phyloP scores from a whole-genome alignment of 2,329 filamentous ascomycete species.

The Fusarium tanahbumbuense region DNA sequence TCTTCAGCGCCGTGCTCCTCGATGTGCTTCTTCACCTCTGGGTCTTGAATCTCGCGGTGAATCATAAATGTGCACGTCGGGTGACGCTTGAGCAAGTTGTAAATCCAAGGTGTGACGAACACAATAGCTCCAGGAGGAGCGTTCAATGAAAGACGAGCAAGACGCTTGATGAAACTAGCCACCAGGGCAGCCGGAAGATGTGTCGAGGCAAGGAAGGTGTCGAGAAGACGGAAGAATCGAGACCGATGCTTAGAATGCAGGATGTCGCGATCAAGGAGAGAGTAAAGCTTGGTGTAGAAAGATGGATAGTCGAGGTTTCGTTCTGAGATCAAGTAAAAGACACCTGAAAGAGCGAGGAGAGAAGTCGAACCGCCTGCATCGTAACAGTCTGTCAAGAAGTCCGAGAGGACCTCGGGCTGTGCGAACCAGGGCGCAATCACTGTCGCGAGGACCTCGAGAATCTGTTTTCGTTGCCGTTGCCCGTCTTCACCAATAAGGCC shows the following conservation, averaged over 20 bases:
- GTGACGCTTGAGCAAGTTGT: constrained; percentile 92
- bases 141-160: constrained; percentile 84
- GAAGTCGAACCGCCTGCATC: constrained; percentile 87
- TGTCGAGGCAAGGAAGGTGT: constrained; percentile 89
- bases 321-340: constrained; percentile 94
- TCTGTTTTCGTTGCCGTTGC: constrained; percentile 84
- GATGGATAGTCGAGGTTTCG: constrained; percentile 96
- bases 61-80: constrained; percentile 96
- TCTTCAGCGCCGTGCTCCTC: constrained; percentile 73
- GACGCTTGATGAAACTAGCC: constrained; percentile 95
- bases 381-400: constrained; percentile 96
- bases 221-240: constrained; percentile 89
- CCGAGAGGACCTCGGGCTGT: constrained; percentile 89
- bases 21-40: constrained; percentile 67
- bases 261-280: constrained; percentile 84
- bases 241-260: constrained; percentile 95
- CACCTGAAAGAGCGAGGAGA: constrained; percentile 86
- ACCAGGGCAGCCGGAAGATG: constrained; percentile 92
- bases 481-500: constrained; percentile 73
- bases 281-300: constrained; percentile 95
- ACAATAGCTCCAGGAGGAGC: constrained; percentile 92
- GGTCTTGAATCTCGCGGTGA: constrained; percentile 76
- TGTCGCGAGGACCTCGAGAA: constrained; percentile 79
- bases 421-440: constrained; percentile 90
- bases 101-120: constrained; percentile 89